Evolutionary conservation across 371 early-diverging fungal species (phyloP).

Genomic region (Haplosporangium sp.): DNA sequence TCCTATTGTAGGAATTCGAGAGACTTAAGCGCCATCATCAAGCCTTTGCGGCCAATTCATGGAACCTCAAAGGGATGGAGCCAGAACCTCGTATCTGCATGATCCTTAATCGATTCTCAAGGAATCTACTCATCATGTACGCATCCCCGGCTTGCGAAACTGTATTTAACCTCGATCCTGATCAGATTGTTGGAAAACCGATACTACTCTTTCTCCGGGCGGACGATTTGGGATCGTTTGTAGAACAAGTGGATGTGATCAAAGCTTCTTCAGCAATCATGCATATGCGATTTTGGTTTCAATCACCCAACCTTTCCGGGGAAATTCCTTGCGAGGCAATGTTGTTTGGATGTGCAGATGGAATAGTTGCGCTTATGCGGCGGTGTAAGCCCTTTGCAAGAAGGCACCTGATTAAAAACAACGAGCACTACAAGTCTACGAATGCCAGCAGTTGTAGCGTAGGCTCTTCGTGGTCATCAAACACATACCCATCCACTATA

Average conservation of each 20-base stretch:
- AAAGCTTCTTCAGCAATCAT: slow-evolving; percentile 22
- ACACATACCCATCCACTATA: neutral
- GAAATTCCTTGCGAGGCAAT: slow-evolving; percentile 42
- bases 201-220: slow-evolving; percentile 33
- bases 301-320: slow-evolving; percentile 16
- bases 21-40: slow-evolving; percentile 29
- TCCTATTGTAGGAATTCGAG: slow-evolving; percentile 21
- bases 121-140: slow-evolving; percentile 35
- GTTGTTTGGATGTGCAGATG: slow-evolving; percentile 29
- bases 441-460: neutral
- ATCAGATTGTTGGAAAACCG: slow-evolving; percentile 27
- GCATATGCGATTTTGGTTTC: slow-evolving; percentile 45
- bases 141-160: slow-evolving; percentile 23
- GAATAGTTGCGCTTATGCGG: slow-evolving; percentile 21
- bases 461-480: neutral
- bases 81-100: slow-evolving; percentile 40
- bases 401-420: slow-evolving; percentile 6
- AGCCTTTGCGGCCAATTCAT: slow-evolving; percentile 18
- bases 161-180: slow-evolving; percentile 18
- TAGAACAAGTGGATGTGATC: slow-evolving; percentile 32
- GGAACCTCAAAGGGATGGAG: slow-evolving; percentile 21
- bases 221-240: slow-evolving; percentile 28
- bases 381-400: slow-evolving; percentile 30
- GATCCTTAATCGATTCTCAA: slow-evolving; percentile 43
- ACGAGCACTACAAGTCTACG: neutral